These are phyloP conservation scores for Didymella segeticola DNA, from an alignment of 2,329 filamentous ascomycete genomes.

Conservation along the genomic window DNA sequence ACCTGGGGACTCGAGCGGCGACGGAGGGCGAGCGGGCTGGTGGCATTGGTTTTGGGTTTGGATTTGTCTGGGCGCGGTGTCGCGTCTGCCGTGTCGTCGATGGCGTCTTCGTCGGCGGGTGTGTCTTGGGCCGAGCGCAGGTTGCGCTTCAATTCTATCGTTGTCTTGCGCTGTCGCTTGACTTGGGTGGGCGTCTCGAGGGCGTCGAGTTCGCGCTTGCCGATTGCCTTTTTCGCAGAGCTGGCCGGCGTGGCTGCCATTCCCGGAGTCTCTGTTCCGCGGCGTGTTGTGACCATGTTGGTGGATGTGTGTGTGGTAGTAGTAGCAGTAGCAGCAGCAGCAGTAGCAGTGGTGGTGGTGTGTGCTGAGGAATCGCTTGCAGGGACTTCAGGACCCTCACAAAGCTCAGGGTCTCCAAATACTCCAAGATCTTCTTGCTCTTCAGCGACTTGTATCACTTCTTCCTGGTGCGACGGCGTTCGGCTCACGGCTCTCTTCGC, in stretches of 20 bases:
- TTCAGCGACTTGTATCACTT: too few relatives aligned
- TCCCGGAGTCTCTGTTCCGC: slow-evolving; percentile 39
- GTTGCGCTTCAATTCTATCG: slow-evolving; percentile 22
- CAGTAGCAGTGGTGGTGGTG: too few relatives aligned
- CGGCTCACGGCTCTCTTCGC: slow-evolving; percentile 41
- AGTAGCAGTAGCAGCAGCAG: too few relatives aligned
- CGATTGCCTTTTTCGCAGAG: slow-evolving; percentile 30
- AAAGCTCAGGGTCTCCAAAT: too few relatives aligned
- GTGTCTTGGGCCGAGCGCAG: slow-evolving; percentile 16
- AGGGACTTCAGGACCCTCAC: slow-evolving; percentile 20
- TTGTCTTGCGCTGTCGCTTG: slow-evolving; percentile 37
- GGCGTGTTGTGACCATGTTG: slow-evolving; percentile 46
- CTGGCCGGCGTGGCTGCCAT: slow-evolving; percentile 32
- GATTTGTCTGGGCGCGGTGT: slow-evolving; percentile 19
- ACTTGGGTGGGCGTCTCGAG: slow-evolving; percentile 38
- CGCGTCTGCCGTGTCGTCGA: slow-evolving; percentile 19
- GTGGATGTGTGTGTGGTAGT: slow-evolving; percentile 5
- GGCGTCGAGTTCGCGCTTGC: slow-evolving; percentile 40
- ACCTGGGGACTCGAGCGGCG: slow-evolving; percentile 35
- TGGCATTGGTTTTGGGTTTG: too few relatives aligned
- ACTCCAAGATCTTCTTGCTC: too few relatives aligned
- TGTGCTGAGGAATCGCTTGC: slow-evolving; percentile 16
- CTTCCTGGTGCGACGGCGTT: slow-evolving; percentile 40
- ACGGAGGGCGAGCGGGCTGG: slow-evolving; percentile 24
- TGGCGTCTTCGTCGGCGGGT: slow-evolving; percentile 16